Base-by-base conservation (phyloP, 179 eudicot genomes). In the Spinacia oleracea region DNA sequence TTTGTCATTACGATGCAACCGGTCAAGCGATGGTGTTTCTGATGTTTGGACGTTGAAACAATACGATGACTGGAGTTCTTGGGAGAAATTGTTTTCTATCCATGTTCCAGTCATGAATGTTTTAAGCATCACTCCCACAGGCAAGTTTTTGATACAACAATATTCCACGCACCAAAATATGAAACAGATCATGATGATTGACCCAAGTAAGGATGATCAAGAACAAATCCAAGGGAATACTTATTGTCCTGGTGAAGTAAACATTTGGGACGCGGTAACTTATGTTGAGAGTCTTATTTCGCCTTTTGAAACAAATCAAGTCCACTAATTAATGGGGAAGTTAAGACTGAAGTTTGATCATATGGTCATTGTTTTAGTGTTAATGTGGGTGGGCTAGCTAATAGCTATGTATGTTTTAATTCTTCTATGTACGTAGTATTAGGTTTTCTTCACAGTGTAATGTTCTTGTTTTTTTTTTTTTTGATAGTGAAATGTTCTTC, bases 261-360 rank as follows among this genome's bases (percentile, higher is more conserved):
- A 35, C 40, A 35, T 56, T 18, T 0, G 2, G 1, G 3, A 9
- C 2, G 31, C 70, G 10, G 34, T 2, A 6, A 66, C 5, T 46
- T 66, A 67, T 77, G 64, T 51, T 53, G 79, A 67, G n/a, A 66
- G 48, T 69, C 43, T 74, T 23, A 35, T 55, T 74, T 74, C 77
- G 0, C 67, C 66, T 38, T 74, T 38, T 74, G n/a, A 35, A 10
- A 15, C 20, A 56, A 56, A 56, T 25, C 15, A n/a, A 58, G 70
- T 48, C 25, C 45, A 9, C 2, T 15, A 14, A 46, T 35, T 2
- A 35, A n/a, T n/a, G n/a, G 40, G 40, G 4, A 35, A 4, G 4
- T 4, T 35, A 4, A 35, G n/a, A n/a, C 2, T 35, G 40, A 35
- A 35, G 40, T 35, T 35, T 35, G 40, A 35, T 1, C 2, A 35